These are phyloP conservation scores for Epithemia pelagica DNA, from an alignment of 108 stramenopile genomes.

Conservation along the genomic window DNA sequence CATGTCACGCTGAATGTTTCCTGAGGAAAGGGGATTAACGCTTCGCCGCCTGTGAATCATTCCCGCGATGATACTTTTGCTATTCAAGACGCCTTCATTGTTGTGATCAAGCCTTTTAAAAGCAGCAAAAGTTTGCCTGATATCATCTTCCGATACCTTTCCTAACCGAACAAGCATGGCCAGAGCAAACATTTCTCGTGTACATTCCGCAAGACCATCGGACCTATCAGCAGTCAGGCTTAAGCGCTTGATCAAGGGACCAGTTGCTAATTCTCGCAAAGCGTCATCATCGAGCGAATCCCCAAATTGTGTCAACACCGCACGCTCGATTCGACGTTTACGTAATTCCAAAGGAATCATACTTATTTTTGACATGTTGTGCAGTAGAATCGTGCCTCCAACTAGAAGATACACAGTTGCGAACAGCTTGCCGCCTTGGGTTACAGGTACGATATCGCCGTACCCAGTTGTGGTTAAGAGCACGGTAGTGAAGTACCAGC, in stretches of 20 bases:
- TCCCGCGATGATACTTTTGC: constrained; percentile 41
- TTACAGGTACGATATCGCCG: constrained; percentile 73
- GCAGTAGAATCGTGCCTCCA: constrained; percentile 72
- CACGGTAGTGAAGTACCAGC: constrained; percentile 73
- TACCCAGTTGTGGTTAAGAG: constrained; percentile 38
- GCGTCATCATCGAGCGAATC: constrained; percentile 74
- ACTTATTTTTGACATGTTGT: constrained; percentile 86
- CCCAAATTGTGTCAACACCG: constrained; percentile 77
- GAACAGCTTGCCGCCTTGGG: constrained; percentile 61
- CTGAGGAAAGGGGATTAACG: not conserved
- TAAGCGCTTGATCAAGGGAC: constrained; percentile 69
- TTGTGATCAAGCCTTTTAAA: constrained; percentile 73
- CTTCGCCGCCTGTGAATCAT: constrained; percentile 31
- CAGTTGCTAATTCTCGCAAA: constrained; percentile 78
- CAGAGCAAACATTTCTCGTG: constrained; percentile 85
- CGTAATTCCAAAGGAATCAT: constrained; percentile 86
- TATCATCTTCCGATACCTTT: constrained; percentile 76
- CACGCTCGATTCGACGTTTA: constrained; percentile 72
- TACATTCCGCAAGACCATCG: constrained; percentile 77
- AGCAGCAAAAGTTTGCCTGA: constrained; percentile 74
- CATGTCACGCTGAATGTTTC: not conserved
- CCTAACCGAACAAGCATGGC: constrained; percentile 89
- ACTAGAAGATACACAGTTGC: constrained; percentile 64
- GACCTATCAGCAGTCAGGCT: constrained; percentile 56
- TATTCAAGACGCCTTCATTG: constrained; percentile 62